Evolutionary conservation across 2,329 filamentous ascomycete species (phyloP), one percentile per base, ranked within the genome.

Genomic region (Pyrenochaeta sp.): DNA sequence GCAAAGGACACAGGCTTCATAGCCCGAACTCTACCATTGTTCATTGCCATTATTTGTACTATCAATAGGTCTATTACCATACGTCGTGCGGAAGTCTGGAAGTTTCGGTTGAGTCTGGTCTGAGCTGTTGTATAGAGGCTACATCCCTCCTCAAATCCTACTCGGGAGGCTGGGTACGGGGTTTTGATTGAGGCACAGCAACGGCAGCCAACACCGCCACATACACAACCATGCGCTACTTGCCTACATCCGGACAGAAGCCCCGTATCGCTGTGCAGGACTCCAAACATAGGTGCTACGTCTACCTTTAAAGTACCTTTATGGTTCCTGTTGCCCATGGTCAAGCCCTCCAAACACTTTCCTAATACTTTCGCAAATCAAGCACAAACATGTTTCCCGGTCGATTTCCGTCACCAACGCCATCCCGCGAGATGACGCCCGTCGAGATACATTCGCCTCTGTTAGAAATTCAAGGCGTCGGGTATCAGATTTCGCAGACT

Each of bases 341-440:
- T n/a, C 4, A 10, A n/a, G n/a, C 4, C 36, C 5, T 6, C 4
- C 5, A n/a, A 5, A 39, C 22, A 37, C 8, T 30, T 37, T 27
- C 10, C 15, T 3, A 40, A 19, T n/a, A 13, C 7, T 13, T 3
- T 30, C 27, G 45, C 40, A 47, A 19, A 22, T 13, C 13, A 13
- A 15, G 15, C 3, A 8, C 36, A n/a, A 40, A n/a, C 30, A 51
- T 51, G 40, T 34, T 27, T 47, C 53, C 53, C 13, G 47, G 53
- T n/a, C 25, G 53, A 47, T 56, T 51, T n/a, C 53, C 53, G 4
- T 56, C 53, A 7, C 53, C 48, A 36, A 51, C 28, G 28, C 40
- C 53, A 5, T 51, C 53, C 44, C 44, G 47, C 10, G 47, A 52
- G 24, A 28, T 42, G 13, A 49, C 48, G 13, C 44, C 49, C 25